These are phyloP conservation scores for Penicillium canescens DNA, from an alignment of 495 filamentous ascomycete species.

Conservation along the genomic window DNA sequence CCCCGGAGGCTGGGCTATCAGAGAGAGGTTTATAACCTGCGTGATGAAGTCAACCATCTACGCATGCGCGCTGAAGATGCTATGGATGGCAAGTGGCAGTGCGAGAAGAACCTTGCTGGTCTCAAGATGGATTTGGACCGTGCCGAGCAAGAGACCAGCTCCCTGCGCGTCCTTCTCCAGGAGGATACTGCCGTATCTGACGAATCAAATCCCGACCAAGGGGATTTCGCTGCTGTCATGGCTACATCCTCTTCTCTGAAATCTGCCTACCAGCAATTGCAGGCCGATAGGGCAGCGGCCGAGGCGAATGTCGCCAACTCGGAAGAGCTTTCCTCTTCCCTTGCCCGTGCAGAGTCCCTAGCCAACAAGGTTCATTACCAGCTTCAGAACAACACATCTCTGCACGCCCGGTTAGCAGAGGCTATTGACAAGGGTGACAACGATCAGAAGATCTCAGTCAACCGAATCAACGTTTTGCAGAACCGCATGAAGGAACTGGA, in stretches of 20 bases:
- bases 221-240: constrained; percentile 52
- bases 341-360: constrained; percentile 75
- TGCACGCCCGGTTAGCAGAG: constrained; percentile 79
- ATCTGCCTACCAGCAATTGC: constrained; percentile 76
- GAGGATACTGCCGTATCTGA: constrained; percentile 78
- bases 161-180: constrained; percentile 73
- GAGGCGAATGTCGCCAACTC: constrained; percentile 64
- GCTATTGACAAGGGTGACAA: constrained; percentile 85
- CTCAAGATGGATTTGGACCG: constrained; percentile 97
- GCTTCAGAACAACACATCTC: constrained; percentile 68
- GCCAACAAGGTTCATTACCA: constrained; percentile 75
- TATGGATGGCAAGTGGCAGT: constrained; percentile 93
- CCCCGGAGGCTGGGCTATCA: constrained; percentile 78
- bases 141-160: constrained; percentile 86
- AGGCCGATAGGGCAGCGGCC: constrained; percentile 72
- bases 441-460: constrained; percentile 75
- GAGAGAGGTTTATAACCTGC: constrained; percentile 73
- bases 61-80: constrained; percentile 91
- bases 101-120: constrained; percentile 88
- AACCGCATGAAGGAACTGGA: constrained; percentile 75
- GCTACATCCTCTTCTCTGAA: constrained; percentile 73
- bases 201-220: constrained; percentile 34
- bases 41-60: constrained; percentile 81
- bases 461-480: constrained; percentile 82
- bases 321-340: constrained; percentile 65